These are phyloP conservation scores for Hypoxylon sp. DNA, from an alignment of 2,329 filamentous ascomycete genomes.

Conservation along the genomic window DNA sequence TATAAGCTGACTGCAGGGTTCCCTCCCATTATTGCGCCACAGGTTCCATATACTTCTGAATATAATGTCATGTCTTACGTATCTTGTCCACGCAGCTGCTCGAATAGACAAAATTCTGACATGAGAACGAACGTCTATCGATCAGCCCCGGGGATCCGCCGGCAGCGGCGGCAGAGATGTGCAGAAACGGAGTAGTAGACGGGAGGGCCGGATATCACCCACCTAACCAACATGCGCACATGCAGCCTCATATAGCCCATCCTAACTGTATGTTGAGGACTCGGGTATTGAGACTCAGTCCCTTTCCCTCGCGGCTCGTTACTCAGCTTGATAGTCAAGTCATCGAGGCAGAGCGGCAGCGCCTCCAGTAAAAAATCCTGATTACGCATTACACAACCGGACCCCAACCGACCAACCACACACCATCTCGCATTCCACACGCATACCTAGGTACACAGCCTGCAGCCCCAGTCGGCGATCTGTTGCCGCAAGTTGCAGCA, in stretches of 20 bases:
- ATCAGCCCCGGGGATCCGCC: slow-evolving; percentile 18
- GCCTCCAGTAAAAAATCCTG: slow-evolving; percentile 33
- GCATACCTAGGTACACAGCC: slow-evolving; percentile 7
- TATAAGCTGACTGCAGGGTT: slow-evolving; percentile 38
- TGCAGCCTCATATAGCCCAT: neutral
- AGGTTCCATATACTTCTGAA: neutral
- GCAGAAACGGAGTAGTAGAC: slow-evolving; percentile 7
- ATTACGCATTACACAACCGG: slow-evolving; percentile 22
- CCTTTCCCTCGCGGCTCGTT: slow-evolving; percentile 35
- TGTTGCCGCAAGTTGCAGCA: slow-evolving; percentile 17
- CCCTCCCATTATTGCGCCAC: slow-evolving; percentile 6
- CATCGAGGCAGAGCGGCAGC: slow-evolving; percentile 16
- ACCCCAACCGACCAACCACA: slow-evolving; percentile 30
- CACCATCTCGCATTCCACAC: slow-evolving; percentile 9
- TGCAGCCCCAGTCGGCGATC: slow-evolving; percentile 26
- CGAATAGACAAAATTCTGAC: slow-evolving; percentile 13
- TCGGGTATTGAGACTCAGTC: neutral
- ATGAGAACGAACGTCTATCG: slow-evolving; percentile 1
- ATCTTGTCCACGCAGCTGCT: neutral
- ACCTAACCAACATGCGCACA: neutral
- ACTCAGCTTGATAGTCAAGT: neutral
- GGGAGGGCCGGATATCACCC: slow-evolving; percentile 9
- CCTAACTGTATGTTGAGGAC: slow-evolving; percentile 3
- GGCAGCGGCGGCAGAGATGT: slow-evolving; percentile 15
- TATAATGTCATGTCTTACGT: slow-evolving; percentile 12